Conservation (phyloP, 495 filamentous ascomycete species). For the Wilcoxina mikolae region DNA sequence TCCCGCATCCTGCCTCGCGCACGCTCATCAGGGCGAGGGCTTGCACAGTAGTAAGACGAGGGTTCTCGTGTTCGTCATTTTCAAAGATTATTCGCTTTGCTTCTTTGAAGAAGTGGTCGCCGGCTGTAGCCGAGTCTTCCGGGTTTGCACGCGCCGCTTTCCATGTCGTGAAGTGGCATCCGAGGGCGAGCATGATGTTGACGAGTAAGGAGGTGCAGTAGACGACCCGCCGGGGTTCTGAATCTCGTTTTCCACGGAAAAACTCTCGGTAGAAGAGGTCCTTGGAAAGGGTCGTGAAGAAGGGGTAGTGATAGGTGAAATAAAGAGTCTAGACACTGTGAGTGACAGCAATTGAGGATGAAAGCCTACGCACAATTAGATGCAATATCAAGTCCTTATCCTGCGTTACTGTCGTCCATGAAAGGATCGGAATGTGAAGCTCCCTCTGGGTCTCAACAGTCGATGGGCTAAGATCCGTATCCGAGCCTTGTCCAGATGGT, state of each 20-base stretch:
- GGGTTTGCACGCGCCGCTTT: constrained; percentile 52
- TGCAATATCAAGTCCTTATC: constrained; percentile 68
- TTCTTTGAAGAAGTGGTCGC: constrained; percentile 93
- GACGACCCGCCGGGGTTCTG: constrained; percentile 27
- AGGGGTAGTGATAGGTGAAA: constrained; percentile 96
- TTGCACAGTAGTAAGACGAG: constrained; percentile 84
- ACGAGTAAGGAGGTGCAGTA: constrained; percentile 86
- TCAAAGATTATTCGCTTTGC: constrained; percentile 80
- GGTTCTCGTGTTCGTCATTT: constrained; percentile 85
- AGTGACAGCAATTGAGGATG: not conserved
- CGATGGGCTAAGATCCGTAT: too few relatives aligned
- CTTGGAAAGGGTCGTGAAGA: constrained; percentile 88
- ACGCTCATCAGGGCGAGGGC: constrained; percentile 93
- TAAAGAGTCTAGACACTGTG: constrained; percentile 53
- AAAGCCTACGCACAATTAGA: constrained; percentile 39
- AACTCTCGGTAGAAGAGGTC: constrained; percentile 82
- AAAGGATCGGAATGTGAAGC: constrained; percentile 50
- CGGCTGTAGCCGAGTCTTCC: constrained; percentile 67
- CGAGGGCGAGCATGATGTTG: constrained; percentile 89
- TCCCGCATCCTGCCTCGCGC: constrained; percentile 84
- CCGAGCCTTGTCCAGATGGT: constrained; percentile 38
- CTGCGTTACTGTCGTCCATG: constrained; percentile 77
- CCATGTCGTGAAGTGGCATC: constrained; percentile 85
- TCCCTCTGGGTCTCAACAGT: too few relatives aligned
- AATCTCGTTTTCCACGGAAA: constrained; percentile 27